Evolutionary conservation across 1,284 basidiomycete species (phyloP).

Genomic region (Phaffia rhodozyma): DNA sequence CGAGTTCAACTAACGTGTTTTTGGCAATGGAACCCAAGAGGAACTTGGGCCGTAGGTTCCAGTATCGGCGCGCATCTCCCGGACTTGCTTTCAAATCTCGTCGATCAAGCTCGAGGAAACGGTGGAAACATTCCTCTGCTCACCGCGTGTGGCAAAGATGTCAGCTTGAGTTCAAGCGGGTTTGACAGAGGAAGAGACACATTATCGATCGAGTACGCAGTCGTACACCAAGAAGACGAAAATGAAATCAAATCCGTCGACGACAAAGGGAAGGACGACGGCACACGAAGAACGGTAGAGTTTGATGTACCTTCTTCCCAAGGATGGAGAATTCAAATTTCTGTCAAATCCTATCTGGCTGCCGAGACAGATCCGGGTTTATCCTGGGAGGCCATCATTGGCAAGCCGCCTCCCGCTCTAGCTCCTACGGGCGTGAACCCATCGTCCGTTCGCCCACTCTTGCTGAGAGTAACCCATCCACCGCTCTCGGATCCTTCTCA

Average conservation of each 20-base stretch:
- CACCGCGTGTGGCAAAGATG: slow-evolving; percentile 64
- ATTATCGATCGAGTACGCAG: slow-evolving; percentile 70
- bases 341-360: slow-evolving; percentile 50
- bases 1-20: slow-evolving; percentile 72
- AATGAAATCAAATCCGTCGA: slow-evolving; percentile 23
- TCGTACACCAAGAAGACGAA: slow-evolving; percentile 53
- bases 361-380: slow-evolving; percentile 58
- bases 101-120: slow-evolving; percentile 61
- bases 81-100: slow-evolving; percentile 64
- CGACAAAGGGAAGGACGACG: background rate
- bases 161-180: slow-evolving; percentile 60
- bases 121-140: slow-evolving; percentile 64
- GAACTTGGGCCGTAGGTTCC: slow-evolving; percentile 67
- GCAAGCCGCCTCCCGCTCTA: slow-evolving; percentile 31
- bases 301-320: slow-evolving; percentile 61
- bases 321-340: slow-evolving; percentile 78
- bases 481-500: slow-evolving; percentile 58
- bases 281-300: slow-evolving; percentile 49
- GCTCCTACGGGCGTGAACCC: slow-evolving; percentile 38
- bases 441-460: slow-evolving; percentile 39
- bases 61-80: slow-evolving; percentile 55
- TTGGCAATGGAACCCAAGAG: slow-evolving; percentile 91
- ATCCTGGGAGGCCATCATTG: slow-evolving; percentile 61
- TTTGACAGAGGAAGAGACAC: slow-evolving; percentile 74
- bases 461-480: slow-evolving; percentile 59